These are phyloP conservation scores for Fagus sylvatica DNA, from an alignment of 306 rosid species.

Conservation along the genomic window DNA sequence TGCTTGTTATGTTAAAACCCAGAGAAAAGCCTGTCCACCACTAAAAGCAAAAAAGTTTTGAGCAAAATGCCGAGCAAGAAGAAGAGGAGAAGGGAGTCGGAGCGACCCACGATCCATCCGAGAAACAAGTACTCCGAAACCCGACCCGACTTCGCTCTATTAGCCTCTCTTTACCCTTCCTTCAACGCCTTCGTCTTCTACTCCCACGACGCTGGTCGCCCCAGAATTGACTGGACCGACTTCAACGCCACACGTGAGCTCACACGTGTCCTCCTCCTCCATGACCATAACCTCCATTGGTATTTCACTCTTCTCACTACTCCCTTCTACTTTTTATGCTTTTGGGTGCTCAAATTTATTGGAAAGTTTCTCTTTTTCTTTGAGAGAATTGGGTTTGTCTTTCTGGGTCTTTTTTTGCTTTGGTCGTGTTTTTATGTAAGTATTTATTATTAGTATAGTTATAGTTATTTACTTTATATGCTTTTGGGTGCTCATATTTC, in stretches of 20 bases:
- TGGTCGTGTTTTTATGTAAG: too few relatives aligned
- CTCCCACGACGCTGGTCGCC: slow-evolving; percentile 29
- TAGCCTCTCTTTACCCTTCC: slow-evolving; percentile 79
- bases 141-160: slow-evolving; percentile 71
- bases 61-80: slow-evolving; percentile 39
- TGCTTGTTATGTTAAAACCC: neutral
- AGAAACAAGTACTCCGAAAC: slow-evolving; percentile 72
- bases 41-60: too few relatives aligned
- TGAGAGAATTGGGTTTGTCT: neutral
- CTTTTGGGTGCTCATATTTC: neutral
- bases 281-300: slow-evolving; percentile 50
- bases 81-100: slow-evolving; percentile 43
- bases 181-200: slow-evolving; percentile 54
- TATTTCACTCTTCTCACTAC: neutral
- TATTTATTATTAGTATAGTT: too few relatives aligned
- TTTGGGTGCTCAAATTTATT: neutral
- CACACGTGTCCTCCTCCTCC: slow-evolving; percentile 55
- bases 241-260: slow-evolving; percentile 86
- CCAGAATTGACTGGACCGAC: slow-evolving; percentile 73
- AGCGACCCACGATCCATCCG: slow-evolving; percentile 48
- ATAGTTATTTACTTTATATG: neutral
- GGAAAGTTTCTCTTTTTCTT: neutral
- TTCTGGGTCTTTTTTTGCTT: neutral
- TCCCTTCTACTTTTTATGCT: neutral
- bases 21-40: neutral